Conservation (phyloP, 352 stramenopile species). For the Globisporangium viniferum region DNA sequence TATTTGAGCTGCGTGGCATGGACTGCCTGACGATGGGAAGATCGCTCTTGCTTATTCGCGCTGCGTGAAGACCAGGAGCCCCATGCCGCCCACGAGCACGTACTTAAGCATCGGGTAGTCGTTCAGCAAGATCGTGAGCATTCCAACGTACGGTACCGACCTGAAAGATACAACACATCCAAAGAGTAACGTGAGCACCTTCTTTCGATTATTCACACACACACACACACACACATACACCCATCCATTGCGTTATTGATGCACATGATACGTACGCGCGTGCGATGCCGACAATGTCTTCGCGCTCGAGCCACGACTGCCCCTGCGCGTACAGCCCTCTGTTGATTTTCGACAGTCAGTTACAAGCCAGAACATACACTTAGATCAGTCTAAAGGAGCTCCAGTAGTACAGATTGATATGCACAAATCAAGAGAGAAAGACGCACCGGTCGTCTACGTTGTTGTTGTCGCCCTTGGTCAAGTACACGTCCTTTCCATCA, state of each 20-base stretch:
- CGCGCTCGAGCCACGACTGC: constrained; percentile 97
- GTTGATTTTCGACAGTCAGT: background rate
- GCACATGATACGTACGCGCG: constrained; percentile 58
- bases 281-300: constrained; percentile 97
- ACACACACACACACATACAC: no score
- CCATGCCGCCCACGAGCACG: constrained; percentile 74
- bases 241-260: background rate
- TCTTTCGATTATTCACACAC: background rate
- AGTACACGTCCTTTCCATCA: constrained; percentile 90
- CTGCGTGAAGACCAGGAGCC: constrained; percentile 77
- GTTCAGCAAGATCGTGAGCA: constrained; percentile 99
- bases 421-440: background rate
- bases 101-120: constrained; percentile 98
- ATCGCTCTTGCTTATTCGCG: constrained; percentile 46
- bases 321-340: constrained; percentile 95
- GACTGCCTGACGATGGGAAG: background rate
- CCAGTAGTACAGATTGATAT: background rate
- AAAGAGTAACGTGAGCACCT: background rate
- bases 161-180: constrained; percentile 26
- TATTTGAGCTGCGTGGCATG: background rate
- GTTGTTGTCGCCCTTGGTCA: constrained; percentile 99
- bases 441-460: constrained; percentile 94
- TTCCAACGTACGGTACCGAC: constrained; percentile 96
- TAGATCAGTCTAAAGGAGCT: background rate
- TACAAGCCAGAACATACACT: background rate